Percentiles rank a stretch among this genome's conserved stretches.
These are phyloP conservation scores for Carex sylvatica DNA, from an alignment of 202 grass and related monocot species.

Conservation along the genomic window DNA sequence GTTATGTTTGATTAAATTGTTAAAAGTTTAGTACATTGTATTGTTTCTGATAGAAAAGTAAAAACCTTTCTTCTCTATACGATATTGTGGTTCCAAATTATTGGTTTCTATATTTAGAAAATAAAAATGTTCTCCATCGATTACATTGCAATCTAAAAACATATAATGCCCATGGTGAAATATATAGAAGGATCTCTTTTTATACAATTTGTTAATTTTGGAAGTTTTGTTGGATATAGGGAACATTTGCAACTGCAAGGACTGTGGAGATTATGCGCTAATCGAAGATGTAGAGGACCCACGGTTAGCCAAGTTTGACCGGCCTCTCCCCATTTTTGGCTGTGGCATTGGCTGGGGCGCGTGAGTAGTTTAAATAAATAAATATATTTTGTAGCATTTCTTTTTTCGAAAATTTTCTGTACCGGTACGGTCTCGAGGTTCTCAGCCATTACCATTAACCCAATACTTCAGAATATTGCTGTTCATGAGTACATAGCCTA, in stretches of 20 bases:
- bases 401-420: not conserved
- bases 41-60: not conserved
- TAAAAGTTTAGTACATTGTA: not conserved
- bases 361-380: constrained; percentile 44
- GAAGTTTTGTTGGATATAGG: constrained; percentile 12
- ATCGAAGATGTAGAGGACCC: constrained; percentile 85
- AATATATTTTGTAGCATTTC: not conserved
- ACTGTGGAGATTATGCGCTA: constrained; percentile 56
- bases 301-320: constrained; percentile 71
- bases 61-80: not conserved
- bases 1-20: not conserved
- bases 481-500: not conserved
- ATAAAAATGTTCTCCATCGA: not conserved
- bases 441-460: not conserved
- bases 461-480: not conserved
- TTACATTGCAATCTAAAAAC: not conserved
- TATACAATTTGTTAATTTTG: not conserved
- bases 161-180: not conserved
- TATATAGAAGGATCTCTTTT: not conserved
- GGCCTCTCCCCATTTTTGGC: constrained; percentile 75
- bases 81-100: not conserved
- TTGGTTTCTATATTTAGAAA: not conserved
- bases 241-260: constrained; percentile 51
- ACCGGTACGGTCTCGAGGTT: not conserved
- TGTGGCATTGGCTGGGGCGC: constrained; percentile 96